Evolutionary conservation across 306 rosid genomes (phyloP).

Genomic region (Citrullus amarus): DNA sequence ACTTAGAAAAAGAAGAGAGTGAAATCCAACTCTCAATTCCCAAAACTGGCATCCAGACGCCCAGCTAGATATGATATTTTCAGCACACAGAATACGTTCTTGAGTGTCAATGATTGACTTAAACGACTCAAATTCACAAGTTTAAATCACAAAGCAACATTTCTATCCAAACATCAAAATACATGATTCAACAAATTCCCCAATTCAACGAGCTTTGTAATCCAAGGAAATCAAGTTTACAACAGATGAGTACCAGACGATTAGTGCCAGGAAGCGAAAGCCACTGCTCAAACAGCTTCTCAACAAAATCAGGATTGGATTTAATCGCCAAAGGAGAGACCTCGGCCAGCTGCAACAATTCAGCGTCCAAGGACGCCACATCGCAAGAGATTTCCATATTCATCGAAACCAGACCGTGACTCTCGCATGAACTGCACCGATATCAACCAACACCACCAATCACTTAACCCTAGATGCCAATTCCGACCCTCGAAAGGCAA

Average conservation of each 20-base stretch:
- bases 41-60: neutral
- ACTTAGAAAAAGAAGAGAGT: neutral
- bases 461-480: conserved; percentile 28
- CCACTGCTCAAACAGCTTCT: conserved; percentile 88
- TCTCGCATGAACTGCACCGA: conserved; percentile 31
- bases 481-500: conserved; percentile 9
- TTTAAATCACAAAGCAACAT: neutral
- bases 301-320: conserved; percentile 53
- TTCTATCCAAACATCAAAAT: neutral
- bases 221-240: neutral
- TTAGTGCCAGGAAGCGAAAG: conserved; percentile 76
- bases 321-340: conserved; percentile 70
- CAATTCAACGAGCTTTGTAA: neutral
- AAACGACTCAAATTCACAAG: neutral
- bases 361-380: conserved; percentile 77
- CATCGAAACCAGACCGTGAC: conserved; percentile 29
- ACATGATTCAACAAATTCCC: neutral
- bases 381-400: conserved; percentile 71
- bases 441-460: conserved; percentile 14
- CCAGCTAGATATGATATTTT: neutral
- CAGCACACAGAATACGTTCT: neutral
- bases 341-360: conserved; percentile 78
- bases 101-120: neutral
- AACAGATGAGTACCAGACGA: conserved; percentile 52
- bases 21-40: neutral